Percentiles rank a stretch among this genome's conserved stretches.
Evolutionary conservation across 202 grass and related monocot species (phyloP).

Genomic region (Carex sylvatica): DNA sequence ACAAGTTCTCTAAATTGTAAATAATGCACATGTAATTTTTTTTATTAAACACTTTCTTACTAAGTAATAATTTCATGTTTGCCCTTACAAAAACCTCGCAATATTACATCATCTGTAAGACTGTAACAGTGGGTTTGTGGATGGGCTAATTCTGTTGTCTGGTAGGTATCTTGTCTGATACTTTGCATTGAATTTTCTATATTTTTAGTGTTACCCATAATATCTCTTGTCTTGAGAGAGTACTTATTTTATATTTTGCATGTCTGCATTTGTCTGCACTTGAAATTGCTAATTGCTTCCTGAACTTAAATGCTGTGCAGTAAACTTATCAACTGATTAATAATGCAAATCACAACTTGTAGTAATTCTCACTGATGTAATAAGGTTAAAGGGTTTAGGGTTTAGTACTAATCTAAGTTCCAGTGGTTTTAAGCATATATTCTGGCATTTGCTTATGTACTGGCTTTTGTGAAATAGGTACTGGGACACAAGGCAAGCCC

Average conservation of each 20-base stretch:
- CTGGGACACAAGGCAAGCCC: constrained; percentile 28
- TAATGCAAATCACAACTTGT: not conserved
- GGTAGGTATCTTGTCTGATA: not conserved
- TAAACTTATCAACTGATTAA: not conserved
- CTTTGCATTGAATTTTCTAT: not conserved
- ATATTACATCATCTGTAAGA: not conserved
- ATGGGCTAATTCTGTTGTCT: not conserved
- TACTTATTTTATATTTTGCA: not conserved
- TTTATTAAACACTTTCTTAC: not conserved
- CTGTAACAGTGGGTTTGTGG: not conserved
- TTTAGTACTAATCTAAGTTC: not conserved
- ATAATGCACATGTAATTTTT: too few relatives aligned
- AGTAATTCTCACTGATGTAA: not conserved
- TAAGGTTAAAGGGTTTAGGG: not conserved
- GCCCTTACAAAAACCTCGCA: not conserved
- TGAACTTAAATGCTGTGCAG: not conserved
- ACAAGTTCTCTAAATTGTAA: too few relatives aligned
- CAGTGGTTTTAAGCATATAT: not conserved
- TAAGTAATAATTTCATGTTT: not conserved
- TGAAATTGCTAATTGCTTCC: not conserved
- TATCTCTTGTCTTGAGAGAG: not conserved
- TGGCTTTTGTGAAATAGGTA: constrained; percentile 3
- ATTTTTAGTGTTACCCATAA: not conserved
- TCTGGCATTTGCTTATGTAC: not conserved
- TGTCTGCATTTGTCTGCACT: not conserved